A percentile compares a stretch with the other conserved stretches of the same genome.
Conservation (phyloP, 169 alveolate genomes). For the Babesia bigemina region DNA sequence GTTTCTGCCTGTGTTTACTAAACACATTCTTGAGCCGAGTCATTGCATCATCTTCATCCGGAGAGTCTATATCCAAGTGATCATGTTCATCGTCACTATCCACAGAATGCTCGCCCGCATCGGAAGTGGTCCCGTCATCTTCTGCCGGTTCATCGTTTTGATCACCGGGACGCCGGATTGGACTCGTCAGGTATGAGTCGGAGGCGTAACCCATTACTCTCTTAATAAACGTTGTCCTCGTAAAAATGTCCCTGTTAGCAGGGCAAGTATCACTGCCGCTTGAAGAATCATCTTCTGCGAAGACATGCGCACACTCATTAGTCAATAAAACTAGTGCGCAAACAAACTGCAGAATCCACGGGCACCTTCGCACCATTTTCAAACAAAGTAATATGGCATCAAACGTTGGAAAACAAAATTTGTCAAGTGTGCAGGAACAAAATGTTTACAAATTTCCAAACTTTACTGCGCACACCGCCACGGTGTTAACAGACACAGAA, state of each 20-base stretch:
- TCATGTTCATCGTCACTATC: neutral
- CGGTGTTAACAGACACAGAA: too few species aligned
- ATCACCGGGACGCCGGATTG: neutral
- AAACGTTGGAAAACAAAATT: neutral
- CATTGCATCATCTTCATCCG: neutral
- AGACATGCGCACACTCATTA: neutral
- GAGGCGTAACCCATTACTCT: slow-evolving; percentile 3
- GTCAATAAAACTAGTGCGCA: neutral
- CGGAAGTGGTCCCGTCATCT: neutral
- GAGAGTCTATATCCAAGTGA: neutral
- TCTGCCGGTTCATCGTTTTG: neutral
- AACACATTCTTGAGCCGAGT: neutral
- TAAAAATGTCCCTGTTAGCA: slow-evolving; percentile 3
- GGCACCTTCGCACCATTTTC: neutral
- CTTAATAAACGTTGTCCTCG: slow-evolving; percentile 14
- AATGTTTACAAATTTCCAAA: too few species aligned
- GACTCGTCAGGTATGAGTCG: neutral
- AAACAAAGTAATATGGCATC: neutral
- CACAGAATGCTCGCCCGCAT: neutral
- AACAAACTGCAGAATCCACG: neutral
- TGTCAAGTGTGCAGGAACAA: too few species aligned
- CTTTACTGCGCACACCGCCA: too few species aligned
- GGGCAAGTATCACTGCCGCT: neutral
- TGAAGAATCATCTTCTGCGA: neutral
- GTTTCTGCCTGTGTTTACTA: neutral